Percentiles rank a stretch among this genome's conserved stretches.
phyloP scores from a whole-genome alignment of 495 filamentous ascomycete genomes.

The Bathelium albidoporum region DNA sequence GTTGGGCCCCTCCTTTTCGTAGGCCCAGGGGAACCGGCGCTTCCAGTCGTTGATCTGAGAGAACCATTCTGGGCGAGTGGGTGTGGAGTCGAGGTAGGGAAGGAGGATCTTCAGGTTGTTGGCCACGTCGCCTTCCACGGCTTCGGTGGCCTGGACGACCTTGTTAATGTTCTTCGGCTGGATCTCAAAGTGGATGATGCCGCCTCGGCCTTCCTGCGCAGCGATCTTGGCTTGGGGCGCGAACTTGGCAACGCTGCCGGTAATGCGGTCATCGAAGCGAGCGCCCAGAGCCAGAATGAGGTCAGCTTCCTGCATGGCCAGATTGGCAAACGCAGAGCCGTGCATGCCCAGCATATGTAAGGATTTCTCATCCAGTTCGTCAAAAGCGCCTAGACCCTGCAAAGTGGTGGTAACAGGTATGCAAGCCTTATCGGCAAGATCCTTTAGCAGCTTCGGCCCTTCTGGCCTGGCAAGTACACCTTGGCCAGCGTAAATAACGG shows the following conservation, averaged over 20 bases:
- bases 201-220: slow-evolving; percentile 58
- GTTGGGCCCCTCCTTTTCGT: slow-evolving; percentile 56
- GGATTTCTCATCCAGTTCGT: slow-evolving; percentile 65
- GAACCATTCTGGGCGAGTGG: slow-evolving; percentile 69
- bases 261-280: slow-evolving; percentile 73
- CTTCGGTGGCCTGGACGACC: slow-evolving; percentile 72
- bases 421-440: slow-evolving; percentile 59
- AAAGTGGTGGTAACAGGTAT: slow-evolving; percentile 73
- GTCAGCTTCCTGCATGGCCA: slow-evolving; percentile 69
- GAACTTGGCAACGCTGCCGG: slow-evolving; percentile 52
- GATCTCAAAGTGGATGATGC: slow-evolving; percentile 74
- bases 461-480: slow-evolving; percentile 54
- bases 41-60: slow-evolving; percentile 84
- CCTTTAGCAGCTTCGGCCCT: slow-evolving; percentile 55
- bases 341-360: slow-evolving; percentile 82
- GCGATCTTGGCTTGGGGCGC: slow-evolving; percentile 58
- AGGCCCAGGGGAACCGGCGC: slow-evolving; percentile 67
- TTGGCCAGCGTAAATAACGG: slow-evolving; percentile 66
- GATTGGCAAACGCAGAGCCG: slow-evolving; percentile 68
- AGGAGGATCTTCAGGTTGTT: slow-evolving; percentile 63
- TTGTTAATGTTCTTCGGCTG: slow-evolving; percentile 86
- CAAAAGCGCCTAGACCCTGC: slow-evolving; percentile 66
- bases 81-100: slow-evolving; percentile 47
- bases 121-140: slow-evolving; percentile 63
- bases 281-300: slow-evolving; percentile 66